These are phyloP conservation scores for Auricularia auricula-judae DNA, from an alignment of 768 basidiomycete species.

Conservation along the genomic window DNA sequence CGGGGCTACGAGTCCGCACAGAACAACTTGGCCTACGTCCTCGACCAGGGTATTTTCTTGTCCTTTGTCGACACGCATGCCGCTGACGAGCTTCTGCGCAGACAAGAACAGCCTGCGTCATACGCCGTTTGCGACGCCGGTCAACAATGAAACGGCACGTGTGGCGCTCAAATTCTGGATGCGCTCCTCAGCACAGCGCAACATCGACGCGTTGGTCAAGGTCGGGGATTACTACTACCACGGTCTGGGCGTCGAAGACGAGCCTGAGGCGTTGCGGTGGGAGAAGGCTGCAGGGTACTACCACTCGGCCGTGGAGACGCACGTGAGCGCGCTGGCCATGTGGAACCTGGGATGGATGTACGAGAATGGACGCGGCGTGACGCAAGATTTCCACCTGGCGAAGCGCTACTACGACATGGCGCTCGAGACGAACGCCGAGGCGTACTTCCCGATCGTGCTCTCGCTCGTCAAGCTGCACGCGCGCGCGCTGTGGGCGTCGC, in stretches of 20 bases:
- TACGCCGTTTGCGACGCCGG: constrained; percentile 50
- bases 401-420: constrained; percentile 93
- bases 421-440: constrained; percentile 77
- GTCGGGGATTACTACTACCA: constrained; percentile 97
- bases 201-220: constrained; percentile 95
- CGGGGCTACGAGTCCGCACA: constrained; percentile 86
- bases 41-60: constrained; percentile 71
- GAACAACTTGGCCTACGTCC: constrained; percentile 85
- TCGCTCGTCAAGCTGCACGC: constrained; percentile 75
- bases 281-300: constrained; percentile 94
- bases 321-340: constrained; percentile 87
- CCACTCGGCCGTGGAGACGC: constrained; percentile 87
- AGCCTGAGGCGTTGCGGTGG: constrained; percentile 50
- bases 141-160: constrained; percentile 68
- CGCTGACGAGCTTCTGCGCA: constrained; percentile 16
- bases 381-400: constrained; percentile 91
- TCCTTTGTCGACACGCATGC: constrained; percentile 1
- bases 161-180: constrained; percentile 90
- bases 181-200: constrained; percentile 84
- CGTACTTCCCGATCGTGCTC: constrained; percentile 76
- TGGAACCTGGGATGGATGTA: constrained; percentile 99
- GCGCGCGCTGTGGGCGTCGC: constrained; percentile 74
- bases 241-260: constrained; percentile 64
- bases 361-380: constrained; percentile 88
- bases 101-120: constrained; percentile 61